phyloP scores from a whole-genome alignment of 495 filamentous ascomycete species.

The Lepidopterella palustris region DNA sequence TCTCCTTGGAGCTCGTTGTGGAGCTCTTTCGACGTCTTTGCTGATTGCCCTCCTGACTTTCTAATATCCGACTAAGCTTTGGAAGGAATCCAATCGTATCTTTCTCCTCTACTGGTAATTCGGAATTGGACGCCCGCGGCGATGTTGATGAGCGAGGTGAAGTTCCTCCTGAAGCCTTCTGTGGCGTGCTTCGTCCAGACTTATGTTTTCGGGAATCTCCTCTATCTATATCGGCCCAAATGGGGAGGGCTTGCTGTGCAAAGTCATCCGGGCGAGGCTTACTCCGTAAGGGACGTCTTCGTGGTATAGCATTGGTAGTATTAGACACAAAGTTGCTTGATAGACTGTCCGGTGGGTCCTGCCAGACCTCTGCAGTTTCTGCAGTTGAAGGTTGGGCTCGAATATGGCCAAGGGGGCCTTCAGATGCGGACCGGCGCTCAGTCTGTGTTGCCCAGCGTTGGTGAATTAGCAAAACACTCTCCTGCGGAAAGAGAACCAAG shows the following conservation, averaged over 20 bases:
- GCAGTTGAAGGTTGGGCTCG: slow-evolving; percentile 1
- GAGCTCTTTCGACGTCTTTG: slow-evolving; percentile 9
- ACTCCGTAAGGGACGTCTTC: slow-evolving; percentile 9
- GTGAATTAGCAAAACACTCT: background rate
- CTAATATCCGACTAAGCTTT: slow-evolving; percentile 33
- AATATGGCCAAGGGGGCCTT: slow-evolving; percentile 11
- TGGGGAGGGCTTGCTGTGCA: slow-evolving; percentile 4
- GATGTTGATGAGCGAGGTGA: slow-evolving; percentile 10
- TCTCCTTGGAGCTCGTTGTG: slow-evolving; percentile 6
- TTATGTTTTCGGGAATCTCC: slow-evolving; percentile 18
- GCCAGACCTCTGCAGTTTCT: slow-evolving; percentile 3
- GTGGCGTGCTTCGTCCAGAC: background rate
- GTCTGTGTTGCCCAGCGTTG: slow-evolving; percentile 9
- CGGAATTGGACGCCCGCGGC: background rate
- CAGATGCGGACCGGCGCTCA: slow-evolving; percentile 19
- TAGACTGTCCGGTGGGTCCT: background rate
- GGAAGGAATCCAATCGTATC: slow-evolving; percentile 28
- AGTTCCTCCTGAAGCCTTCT: slow-evolving; percentile 3
- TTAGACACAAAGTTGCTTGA: background rate
- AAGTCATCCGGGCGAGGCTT: slow-evolving; percentile 7
- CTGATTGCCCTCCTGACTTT: slow-evolving; percentile 27
- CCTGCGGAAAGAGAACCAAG: background rate
- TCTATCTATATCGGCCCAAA: slow-evolving; percentile 19
- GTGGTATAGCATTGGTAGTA: slow-evolving; percentile 2
- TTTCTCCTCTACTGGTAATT: slow-evolving; percentile 5